A percentile compares a stretch with the other conserved stretches of the same genome.
Evolutionary conservation across 106 monocot species (phyloP).

Genomic region (Dendrobium catenatum): DNA sequence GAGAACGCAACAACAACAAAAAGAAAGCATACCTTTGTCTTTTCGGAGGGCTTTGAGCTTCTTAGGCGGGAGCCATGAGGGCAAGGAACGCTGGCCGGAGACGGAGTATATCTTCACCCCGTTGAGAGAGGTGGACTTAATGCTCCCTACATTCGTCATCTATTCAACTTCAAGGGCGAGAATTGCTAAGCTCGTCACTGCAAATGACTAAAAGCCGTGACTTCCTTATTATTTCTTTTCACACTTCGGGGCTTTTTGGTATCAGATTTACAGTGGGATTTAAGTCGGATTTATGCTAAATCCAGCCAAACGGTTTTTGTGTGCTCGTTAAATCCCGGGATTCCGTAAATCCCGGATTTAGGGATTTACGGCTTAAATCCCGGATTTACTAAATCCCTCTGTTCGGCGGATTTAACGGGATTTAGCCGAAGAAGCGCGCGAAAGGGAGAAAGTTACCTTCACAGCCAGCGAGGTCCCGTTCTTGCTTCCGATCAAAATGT

Average conservation of each 20-base stretch:
- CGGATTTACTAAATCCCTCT: too few relatives aligned
- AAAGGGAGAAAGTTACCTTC: too few relatives aligned
- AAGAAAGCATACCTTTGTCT: slow-evolving; percentile 32
- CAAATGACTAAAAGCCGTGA: not conserved
- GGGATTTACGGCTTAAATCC: too few relatives aligned
- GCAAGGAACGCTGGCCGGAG: slow-evolving; percentile 47
- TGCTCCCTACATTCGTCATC: slow-evolving; percentile 24
- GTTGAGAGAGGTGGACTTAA: slow-evolving; percentile 77
- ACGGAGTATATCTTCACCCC: slow-evolving; percentile 70
- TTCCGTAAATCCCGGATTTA: too few relatives aligned
- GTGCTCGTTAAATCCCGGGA: too few relatives aligned
- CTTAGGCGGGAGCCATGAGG: slow-evolving; percentile 57
- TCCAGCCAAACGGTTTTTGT: too few relatives aligned
- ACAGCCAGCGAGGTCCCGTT: too few relatives aligned
- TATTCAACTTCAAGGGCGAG: not conserved
- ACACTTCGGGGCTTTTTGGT: not conserved
- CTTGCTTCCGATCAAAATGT: too few relatives aligned
- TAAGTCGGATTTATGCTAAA: too few relatives aligned
- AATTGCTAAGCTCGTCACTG: not conserved
- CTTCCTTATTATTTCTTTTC: not conserved
- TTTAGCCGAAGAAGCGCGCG: too few relatives aligned
- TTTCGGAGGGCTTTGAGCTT: slow-evolving; percentile 72
- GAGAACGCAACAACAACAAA: not conserved
- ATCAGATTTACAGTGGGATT: too few relatives aligned
- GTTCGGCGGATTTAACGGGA: too few relatives aligned